Percentiles rank a stretch among this genome's conserved stretches.
Conservation (phyloP, 208 protist genomes). For the Novymonas esmeraldas region DNA sequence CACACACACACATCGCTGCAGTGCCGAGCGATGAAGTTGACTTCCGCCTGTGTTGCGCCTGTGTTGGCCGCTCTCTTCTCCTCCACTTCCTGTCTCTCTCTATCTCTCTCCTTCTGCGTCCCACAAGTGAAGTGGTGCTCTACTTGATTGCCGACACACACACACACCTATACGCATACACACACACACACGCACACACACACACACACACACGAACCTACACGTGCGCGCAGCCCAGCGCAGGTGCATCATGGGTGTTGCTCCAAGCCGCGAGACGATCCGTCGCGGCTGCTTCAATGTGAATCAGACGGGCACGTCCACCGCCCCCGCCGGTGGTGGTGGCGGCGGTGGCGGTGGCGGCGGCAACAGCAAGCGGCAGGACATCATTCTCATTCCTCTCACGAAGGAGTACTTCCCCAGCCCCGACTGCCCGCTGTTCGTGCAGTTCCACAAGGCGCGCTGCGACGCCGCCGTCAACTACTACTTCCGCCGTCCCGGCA, state of each 20-base stretch:
- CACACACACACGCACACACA: not conserved
- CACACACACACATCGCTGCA: too few species aligned
- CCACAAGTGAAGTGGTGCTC: too few species aligned
- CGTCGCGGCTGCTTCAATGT: conserved; percentile 58
- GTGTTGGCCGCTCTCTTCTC: too few species aligned
- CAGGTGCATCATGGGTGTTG: conserved; percentile 57
- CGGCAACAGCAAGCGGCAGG: conserved; percentile 41
- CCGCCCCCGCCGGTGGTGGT: not conserved
- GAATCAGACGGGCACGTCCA: conserved; percentile 24
- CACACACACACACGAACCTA: not conserved
- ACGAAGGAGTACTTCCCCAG: conserved; percentile 79
- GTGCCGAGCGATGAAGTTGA: too few species aligned
- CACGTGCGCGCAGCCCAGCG: not conserved
- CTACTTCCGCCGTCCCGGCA: conserved; percentile 80
- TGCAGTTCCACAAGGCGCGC: conserved; percentile 81
- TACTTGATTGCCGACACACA: too few species aligned
- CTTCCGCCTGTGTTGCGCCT: too few species aligned
- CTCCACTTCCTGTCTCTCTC: too few species aligned
- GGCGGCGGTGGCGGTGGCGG: conserved; percentile 9
- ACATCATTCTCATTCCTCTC: conserved; percentile 81
- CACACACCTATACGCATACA: not conserved
- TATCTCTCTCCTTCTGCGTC: not conserved
- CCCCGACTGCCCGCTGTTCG: conserved; percentile 78
- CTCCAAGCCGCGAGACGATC: conserved; percentile 75
- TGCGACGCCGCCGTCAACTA: conserved; percentile 86